These are phyloP conservation scores for Yarrowia sp. DNA, from an alignment of 805 yeast genomes.

Conservation along the genomic window DNA sequence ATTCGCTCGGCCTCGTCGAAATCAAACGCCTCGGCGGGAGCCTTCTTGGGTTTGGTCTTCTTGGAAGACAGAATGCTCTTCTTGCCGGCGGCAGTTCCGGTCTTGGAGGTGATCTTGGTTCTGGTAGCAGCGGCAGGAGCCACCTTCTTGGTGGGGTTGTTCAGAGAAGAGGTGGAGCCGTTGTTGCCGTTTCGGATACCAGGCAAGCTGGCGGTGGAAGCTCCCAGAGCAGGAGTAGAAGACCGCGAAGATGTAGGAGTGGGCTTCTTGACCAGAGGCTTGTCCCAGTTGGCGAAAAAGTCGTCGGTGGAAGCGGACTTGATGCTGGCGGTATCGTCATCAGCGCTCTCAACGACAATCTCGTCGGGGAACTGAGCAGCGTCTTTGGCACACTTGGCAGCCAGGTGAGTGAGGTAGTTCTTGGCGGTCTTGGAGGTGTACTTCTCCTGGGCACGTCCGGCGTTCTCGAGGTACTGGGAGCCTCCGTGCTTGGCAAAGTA, in stretches of 20 bases:
- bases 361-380: constrained; percentile 68
- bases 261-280: constrained; percentile 51
- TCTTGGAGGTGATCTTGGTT: constrained; percentile 11
- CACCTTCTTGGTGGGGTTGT: constrained; percentile 29
- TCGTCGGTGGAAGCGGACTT: constrained; percentile 55
- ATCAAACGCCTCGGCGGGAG: constrained; percentile 50
- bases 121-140: constrained; percentile 29
- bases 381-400: constrained; percentile 64
- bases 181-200: constrained; percentile 28
- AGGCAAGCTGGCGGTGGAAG: constrained; percentile 27
- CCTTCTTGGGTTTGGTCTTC: constrained; percentile 39
- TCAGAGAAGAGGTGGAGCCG: constrained; percentile 15
- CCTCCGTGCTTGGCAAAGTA: constrained; percentile 86
- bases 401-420: constrained; percentile 76
- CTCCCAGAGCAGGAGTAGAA: constrained; percentile 36
- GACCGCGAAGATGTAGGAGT: constrained; percentile 46
- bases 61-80: constrained; percentile 38
- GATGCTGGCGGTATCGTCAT: constrained; percentile 31
- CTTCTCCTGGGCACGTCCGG: constrained; percentile 66
- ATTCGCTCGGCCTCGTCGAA: constrained; percentile 69
- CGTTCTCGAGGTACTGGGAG: constrained; percentile 57
- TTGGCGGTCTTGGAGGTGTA: constrained; percentile 79
- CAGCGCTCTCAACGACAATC: constrained; percentile 58
- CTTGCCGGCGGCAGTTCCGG: constrained; percentile 29
- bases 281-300: constrained; percentile 89